Conservation (phyloP, 2,329 filamentous ascomycete species). For the Botrytis byssoidea region DNA sequence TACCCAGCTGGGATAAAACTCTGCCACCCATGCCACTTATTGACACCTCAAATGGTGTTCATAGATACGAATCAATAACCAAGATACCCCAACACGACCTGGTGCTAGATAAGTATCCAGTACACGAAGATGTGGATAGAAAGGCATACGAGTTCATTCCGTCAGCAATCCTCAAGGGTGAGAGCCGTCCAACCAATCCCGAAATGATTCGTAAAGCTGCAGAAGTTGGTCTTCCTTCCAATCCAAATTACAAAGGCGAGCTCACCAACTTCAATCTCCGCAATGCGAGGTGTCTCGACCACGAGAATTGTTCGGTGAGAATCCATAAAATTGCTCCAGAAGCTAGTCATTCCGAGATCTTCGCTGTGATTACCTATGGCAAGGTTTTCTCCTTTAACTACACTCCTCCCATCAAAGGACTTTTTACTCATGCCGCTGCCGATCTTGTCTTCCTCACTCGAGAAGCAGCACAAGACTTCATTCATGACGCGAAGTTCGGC, state of each 20-base stretch:
- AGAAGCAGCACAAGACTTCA: constrained; percentile 19
- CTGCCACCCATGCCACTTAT: too few species aligned
- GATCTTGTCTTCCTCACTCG: constrained; percentile 23
- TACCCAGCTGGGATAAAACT: background rate
- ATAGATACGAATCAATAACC: background rate
- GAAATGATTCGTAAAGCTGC: constrained; percentile 6
- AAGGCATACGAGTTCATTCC: background rate
- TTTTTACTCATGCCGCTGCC: constrained; percentile 12
- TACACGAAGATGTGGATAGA: background rate
- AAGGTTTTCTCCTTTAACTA: constrained; percentile 23
- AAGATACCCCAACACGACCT: background rate
- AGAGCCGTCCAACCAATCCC: background rate
- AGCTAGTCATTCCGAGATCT: constrained; percentile 21
- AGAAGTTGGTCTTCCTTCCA: background rate
- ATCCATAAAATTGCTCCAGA: constrained; percentile 14
- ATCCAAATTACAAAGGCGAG: constrained; percentile 23
- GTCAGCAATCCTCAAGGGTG: constrained; percentile 12
- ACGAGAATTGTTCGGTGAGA: constrained; percentile 21
- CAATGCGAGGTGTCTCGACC: constrained; percentile 9
- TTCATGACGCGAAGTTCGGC: background rate
- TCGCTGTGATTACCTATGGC: constrained; percentile 22
- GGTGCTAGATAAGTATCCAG: background rate
- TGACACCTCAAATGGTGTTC: background rate
- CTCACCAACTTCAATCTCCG: constrained; percentile 15
- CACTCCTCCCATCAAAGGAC: background rate